These are phyloP conservation scores for Amoebophrya sp. DNA, from an alignment of 169 alveolate genomes.

Conservation along the genomic window DNA sequence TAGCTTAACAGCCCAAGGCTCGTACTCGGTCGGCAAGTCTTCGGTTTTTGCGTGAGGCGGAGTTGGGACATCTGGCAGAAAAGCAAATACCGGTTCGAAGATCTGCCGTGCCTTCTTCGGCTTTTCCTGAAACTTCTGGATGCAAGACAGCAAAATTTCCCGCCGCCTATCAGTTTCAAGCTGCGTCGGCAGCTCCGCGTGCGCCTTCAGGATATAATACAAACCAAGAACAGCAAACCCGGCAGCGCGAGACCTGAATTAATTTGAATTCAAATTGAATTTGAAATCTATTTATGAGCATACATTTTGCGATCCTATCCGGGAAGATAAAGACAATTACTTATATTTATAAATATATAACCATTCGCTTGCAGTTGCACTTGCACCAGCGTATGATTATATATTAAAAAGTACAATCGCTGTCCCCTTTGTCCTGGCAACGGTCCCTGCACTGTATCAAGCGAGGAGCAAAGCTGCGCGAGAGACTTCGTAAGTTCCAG, in stretches of 20 bases:
- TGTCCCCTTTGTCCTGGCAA: background rate
- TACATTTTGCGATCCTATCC: too few relatives aligned
- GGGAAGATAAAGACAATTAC: too few relatives aligned
- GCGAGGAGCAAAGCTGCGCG: background rate
- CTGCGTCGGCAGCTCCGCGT: background rate
- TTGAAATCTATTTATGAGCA: too few relatives aligned
- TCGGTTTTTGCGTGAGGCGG: conserved; percentile 9
- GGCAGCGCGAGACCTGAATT: background rate
- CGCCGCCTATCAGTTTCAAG: background rate
- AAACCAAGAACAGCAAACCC: background rate
- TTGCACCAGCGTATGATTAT: too few relatives aligned
- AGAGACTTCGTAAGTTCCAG: background rate
- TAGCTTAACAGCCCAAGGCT: background rate
- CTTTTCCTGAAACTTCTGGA: background rate
- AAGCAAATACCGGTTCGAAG: background rate
- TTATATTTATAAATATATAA: too few relatives aligned
- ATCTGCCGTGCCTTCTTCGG: background rate
- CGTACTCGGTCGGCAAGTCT: background rate
- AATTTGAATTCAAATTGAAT: background rate
- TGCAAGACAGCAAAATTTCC: background rate
- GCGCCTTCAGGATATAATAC: background rate
- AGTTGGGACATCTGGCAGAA: background rate
- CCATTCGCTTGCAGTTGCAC: too few relatives aligned
- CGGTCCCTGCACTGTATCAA: background rate
- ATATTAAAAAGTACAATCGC: background rate